Base-by-base conservation (phyloP, 139 green algal genomes). In the Pleodorina starrii region DNA sequence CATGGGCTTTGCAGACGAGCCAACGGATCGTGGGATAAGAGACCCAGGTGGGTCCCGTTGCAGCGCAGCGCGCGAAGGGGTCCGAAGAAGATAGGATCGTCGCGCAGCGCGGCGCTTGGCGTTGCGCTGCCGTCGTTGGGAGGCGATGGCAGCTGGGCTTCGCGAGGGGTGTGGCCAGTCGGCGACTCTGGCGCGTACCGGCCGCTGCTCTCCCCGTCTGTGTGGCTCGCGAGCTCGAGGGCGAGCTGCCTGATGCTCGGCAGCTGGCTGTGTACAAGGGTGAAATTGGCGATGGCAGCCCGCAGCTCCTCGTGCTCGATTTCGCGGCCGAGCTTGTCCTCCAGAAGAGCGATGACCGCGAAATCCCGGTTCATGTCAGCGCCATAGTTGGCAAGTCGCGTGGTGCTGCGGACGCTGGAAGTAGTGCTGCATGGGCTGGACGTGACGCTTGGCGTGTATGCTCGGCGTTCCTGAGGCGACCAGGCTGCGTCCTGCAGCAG, bases 361-460 rank as follows among this genome's bases (percentile, higher is more conserved):
- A 87, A 87, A n/a, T 87, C 81, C 0, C 81, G 42, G 44, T 87
- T 87, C 81, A 87, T 63, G n/a, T 87, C 81, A 23, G 81, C 60
- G 1, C 81, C 81, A 59, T 87, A 87, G 42, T 44, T 42, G 1
- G 32, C 27, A 23, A 87, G 63, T 10, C 6, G 43, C 5, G 43
- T 77, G n/a, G 5, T 38, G 60, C 81, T 87, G 81, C 35, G 27
- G 11, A 87, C 40, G 38, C 79, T 86, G 40, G 57, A 38, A 11
- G 51, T 5, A 11, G 51, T 5, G 79, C 57, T 86, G 51, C 48
- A 84, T n/a, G 48, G 76, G 48, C 48, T 84, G 6, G 48, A 69
- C 19, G 48, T 43, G 27, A 21, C 29, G 43, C 74, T 82, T 36
- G 72, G 44, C 11, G 36, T 42, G 63, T 69, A 29, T 36, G 19